Conservation (phyloP, 306 rosid genomes). For the Vigna mungo region DNA sequence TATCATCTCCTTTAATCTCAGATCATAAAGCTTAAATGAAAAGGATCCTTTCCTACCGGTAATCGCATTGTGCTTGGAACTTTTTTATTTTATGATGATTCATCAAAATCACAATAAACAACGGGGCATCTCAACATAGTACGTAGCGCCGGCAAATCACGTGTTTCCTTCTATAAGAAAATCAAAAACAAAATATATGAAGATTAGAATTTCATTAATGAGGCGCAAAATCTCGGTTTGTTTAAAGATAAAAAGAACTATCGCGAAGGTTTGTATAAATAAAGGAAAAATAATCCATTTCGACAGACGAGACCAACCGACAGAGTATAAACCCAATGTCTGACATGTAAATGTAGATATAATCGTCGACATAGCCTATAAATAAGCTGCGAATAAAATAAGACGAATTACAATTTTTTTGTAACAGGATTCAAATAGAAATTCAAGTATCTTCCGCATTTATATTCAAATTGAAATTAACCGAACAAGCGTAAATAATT, state of each 20-base stretch:
- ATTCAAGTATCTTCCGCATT: neutral
- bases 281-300: no score
- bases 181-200: neutral
- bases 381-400: neutral
- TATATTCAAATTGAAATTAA: neutral
- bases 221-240: neutral
- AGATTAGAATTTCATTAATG: slow-evolving; percentile 9
- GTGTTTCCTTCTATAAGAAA: neutral
- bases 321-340: neutral
- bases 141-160: neutral
- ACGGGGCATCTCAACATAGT: neutral
- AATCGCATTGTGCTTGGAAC: slow-evolving; percentile 17
- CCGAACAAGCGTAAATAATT: no score
- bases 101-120: neutral
- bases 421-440: neutral
- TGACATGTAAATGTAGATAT: no score
- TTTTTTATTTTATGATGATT: neutral
- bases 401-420: neutral
- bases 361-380: neutral
- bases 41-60: slow-evolving; percentile 20
- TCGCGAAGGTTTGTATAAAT: neutral
- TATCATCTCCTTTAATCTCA: slow-evolving; percentile 50
- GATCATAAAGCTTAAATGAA: slow-evolving; percentile 46
- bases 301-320: no score
- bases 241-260: no score